Base-by-base conservation (phyloP, 805 yeast species). In the Yarrowia divulgata region DNA sequence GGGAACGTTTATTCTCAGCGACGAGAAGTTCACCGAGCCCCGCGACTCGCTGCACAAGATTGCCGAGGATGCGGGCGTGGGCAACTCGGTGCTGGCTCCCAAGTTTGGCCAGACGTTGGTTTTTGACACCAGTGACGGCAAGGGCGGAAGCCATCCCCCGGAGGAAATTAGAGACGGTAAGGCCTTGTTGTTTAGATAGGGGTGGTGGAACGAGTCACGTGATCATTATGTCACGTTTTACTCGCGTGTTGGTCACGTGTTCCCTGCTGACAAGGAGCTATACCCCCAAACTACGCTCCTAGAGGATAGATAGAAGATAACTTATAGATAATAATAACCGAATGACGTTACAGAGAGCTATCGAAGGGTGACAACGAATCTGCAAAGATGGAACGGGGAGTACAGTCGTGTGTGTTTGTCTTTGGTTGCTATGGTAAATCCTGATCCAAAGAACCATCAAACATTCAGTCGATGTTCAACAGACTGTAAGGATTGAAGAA, bases 1-100 rank as follows among this genome's bases (percentile, higher is more conserved):
- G 97, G 98, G 98, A 0, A 94, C 98, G 0, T 94, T 93, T 79
- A 88, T 92, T 34, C 79, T 94, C 73, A 90, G 97, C 77, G 90
- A 93, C 57, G 98, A 94, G 77, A 90, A 91, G 69, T 91, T 89
- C 72, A 76, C 91, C 45, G 98, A 93, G 77, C 98, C 98, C 0
- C 89, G 90, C 70, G 79, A 82, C 68, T 78, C 82, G 74, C 78
- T 93, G 49, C 84, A 83, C 57, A 77, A 80, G 57, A 76, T 86
- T 64, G 88, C 93, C 0, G 76, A 73, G 67, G 77, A 73, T n/a
- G 73, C 73, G 18, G 79, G 77, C 45, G 80, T 78, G 67, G 73
- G 73, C 0, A 74, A 81, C 46, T 79, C 80, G 71, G 87, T 84
- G 69, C 78, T 82, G 71, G 91, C 85, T 16, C 97, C 97, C 0